A percentile compares a stretch with the other conserved stretches of the same genome.
These are phyloP conservation scores for Termitomyces sp. DNA, from an alignment of 768 basidiomycete genomes.

Conservation along the genomic window DNA sequence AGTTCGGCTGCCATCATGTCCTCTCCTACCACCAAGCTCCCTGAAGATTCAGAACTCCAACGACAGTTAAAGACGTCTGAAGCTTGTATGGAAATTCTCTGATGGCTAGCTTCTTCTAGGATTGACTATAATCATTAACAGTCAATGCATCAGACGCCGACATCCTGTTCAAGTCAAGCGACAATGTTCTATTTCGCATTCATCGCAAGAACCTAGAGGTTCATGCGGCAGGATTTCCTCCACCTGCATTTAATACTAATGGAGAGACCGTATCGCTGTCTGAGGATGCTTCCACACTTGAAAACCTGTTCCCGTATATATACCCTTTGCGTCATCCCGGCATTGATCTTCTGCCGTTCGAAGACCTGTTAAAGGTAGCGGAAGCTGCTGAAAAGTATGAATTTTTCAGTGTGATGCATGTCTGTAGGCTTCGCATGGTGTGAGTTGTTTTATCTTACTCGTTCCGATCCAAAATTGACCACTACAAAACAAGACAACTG, in stretches of 20 bases:
- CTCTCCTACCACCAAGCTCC: background rate
- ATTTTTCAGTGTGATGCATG: background rate
- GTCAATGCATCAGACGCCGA: background rate
- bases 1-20: background rate
- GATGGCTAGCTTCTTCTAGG: background rate
- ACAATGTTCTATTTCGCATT: background rate
- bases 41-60: background rate
- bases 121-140: background rate
- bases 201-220: background rate
- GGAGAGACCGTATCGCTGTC: background rate
- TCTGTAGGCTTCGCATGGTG: background rate
- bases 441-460: background rate
- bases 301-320: background rate
- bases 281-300: background rate
- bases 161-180: background rate
- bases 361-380: background rate
- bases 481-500: background rate
- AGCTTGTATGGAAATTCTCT: background rate
- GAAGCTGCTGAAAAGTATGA: background rate
- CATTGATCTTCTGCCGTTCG: background rate
- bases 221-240: background rate
- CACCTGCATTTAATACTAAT: background rate
- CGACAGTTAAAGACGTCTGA: background rate
- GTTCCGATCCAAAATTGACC: background rate
- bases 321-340: background rate